Evolutionary conservation across 2,329 filamentous ascomycete genomes (phyloP).

Genomic region (Fusarium citri): DNA sequence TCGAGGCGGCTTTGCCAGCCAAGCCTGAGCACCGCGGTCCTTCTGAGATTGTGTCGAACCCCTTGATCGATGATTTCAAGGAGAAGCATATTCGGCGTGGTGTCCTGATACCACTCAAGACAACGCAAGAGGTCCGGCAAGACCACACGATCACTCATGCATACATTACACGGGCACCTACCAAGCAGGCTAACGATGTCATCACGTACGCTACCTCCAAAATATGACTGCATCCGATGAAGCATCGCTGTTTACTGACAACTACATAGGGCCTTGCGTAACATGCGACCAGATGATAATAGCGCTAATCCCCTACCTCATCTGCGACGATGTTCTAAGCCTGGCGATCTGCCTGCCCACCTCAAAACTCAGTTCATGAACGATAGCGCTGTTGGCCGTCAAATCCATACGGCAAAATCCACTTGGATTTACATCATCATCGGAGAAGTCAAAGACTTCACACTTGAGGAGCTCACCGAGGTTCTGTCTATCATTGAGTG

Average conservation of each 20-base stretch:
- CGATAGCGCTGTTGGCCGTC: slow-evolving; percentile 63
- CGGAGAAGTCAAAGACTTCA: slow-evolving; percentile 63
- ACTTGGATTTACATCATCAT: slow-evolving; percentile 70
- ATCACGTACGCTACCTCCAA: slow-evolving; percentile 69
- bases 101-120: slow-evolving; percentile 72
- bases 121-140: slow-evolving; percentile 70
- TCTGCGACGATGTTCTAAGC: slow-evolving; percentile 81
- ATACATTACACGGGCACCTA: slow-evolving; percentile 78
- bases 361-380: slow-evolving; percentile 72
- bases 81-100: slow-evolving; percentile 55
- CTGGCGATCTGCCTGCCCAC: slow-evolving; percentile 73
- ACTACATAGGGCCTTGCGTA: slow-evolving; percentile 63
- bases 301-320: slow-evolving; percentile 75
- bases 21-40: slow-evolving; percentile 41
- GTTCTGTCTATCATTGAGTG: slow-evolving; percentile 62
- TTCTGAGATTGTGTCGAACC: slow-evolving; percentile 50
- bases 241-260: slow-evolving; percentile 28
- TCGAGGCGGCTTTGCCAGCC: slow-evolving; percentile 10
- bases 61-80: slow-evolving; percentile 53
- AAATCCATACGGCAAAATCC: slow-evolving; percentile 70
- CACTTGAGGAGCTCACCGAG: slow-evolving; percentile 63
- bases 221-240: neutral
- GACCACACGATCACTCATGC: slow-evolving; percentile 70
- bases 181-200: slow-evolving; percentile 76
- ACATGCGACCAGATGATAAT: slow-evolving; percentile 66